phyloP scores from a whole-genome alignment of 805 yeast genomes.

The Debaryomyces prosopidis region DNA sequence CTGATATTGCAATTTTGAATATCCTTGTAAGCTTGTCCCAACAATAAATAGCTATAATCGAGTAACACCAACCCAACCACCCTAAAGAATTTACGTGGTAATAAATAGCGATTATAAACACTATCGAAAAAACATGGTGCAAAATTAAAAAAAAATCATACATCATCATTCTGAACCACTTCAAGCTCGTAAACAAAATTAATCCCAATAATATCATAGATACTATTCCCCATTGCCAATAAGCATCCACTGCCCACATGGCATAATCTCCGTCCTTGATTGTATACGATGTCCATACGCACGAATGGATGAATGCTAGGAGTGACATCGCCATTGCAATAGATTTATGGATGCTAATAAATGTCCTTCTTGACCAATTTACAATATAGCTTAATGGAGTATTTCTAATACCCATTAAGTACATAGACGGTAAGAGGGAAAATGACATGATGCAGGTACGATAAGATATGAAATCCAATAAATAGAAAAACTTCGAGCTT shows the following conservation, averaged over 20 bases:
- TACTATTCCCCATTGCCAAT: conserved; percentile 3
- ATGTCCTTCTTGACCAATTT: conserved; percentile 2
- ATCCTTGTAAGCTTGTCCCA: conserved; percentile 1
- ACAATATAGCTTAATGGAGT: background rate
- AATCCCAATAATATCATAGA: conserved; percentile 7
- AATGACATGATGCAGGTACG: conserved; percentile 4
- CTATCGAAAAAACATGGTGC: conserved; percentile 2
- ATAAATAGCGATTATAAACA: conserved; percentile 3
- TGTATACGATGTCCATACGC: conserved; percentile 3
- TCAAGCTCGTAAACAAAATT: conserved; percentile 13
- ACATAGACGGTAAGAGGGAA: conserved; percentile 4
- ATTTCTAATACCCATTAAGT: conserved; percentile 4
- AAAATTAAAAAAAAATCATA: conserved; percentile 3
- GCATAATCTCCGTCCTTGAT: conserved; percentile 1
- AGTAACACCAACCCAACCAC: conserved; percentile 6
- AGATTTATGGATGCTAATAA: conserved; percentile 2
- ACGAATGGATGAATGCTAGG: conserved; percentile 3
- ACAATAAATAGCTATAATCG: conserved; percentile 5
- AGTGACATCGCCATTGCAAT: conserved; percentile 2
- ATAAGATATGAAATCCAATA: conserved; percentile 4
- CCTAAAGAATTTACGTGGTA: conserved; percentile 3
- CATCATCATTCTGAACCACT: conserved; percentile 1
- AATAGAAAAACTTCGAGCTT: conserved; percentile 1
- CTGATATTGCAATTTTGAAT: conserved; percentile 10
- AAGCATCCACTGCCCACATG: conserved; percentile 2